Evolutionary conservation across 2,329 filamentous ascomycete genomes (phyloP).

Genomic region (Leptosphaerulina australis): DNA sequence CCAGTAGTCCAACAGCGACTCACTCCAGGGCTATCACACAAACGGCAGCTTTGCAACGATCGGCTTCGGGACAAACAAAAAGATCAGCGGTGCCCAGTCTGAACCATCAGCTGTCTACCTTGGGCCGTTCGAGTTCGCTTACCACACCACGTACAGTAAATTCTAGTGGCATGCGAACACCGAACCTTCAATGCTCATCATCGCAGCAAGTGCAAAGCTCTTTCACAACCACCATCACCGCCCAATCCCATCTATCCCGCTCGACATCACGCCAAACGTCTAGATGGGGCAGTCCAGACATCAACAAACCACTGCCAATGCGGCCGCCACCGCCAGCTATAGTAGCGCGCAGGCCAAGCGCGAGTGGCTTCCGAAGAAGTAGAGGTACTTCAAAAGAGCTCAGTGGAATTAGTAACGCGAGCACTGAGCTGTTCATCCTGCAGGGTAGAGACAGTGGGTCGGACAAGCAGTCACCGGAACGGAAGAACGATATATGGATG

Average conservation of each 20-base stretch:
- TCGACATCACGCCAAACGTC: slow-evolving; percentile 1
- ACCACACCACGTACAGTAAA: slow-evolving; percentile 4
- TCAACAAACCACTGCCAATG: slow-evolving; percentile 12
- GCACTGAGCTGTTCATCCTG: slow-evolving; percentile 14
- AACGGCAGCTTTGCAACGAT: not conserved
- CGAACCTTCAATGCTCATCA: not conserved
- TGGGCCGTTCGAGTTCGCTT: slow-evolving; percentile 1
- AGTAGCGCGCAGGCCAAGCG: not conserved
- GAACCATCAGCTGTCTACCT: not conserved
- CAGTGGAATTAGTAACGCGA: slow-evolving; percentile 7
- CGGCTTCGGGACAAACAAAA: not conserved
- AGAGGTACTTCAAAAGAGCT: slow-evolving; percentile 6
- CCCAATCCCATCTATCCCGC: slow-evolving; percentile 6
- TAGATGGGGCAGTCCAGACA: slow-evolving; percentile 1
- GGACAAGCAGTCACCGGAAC: slow-evolving; percentile 3
- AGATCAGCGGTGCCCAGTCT: not conserved
- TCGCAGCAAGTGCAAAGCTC: slow-evolving; percentile 2
- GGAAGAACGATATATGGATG: slow-evolving; percentile 8
- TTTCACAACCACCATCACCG: slow-evolving; percentile 11
- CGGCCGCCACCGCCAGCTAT: slow-evolving; percentile 5
- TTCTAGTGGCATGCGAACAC: slow-evolving; percentile 1
- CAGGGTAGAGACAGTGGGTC: slow-evolving; percentile 1
- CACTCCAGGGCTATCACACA: not conserved
- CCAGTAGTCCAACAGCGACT: not conserved
- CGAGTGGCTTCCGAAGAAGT: not conserved